Evolutionary conservation across 2,329 filamentous ascomycete genomes (phyloP), one percentile per base, ranked within the genome.

Genomic region (Pestalotiopsis sp.): DNA sequence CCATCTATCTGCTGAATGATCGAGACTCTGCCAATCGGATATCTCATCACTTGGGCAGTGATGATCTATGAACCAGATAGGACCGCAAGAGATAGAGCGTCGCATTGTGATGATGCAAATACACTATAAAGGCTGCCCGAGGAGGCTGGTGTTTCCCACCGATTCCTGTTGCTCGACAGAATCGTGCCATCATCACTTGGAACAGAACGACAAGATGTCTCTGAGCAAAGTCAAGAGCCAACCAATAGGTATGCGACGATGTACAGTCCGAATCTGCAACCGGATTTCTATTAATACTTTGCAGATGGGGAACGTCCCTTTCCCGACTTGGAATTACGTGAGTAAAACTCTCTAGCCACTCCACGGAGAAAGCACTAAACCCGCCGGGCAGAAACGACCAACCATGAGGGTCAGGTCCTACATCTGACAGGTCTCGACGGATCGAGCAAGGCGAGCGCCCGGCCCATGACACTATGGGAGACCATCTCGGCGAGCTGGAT

Each of bases 401-500:
- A 60, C 31, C 57, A 20, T 1, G 6, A 60, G 13, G 57, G 57
- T 27, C 57, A 60, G 31, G 25, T 60, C 57, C 57, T 60, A 6
- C 14, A 23, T 31, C 31, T 60, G 31, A 60, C 57, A 27, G 57
- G 57, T 27, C 11, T 60, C 12, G 12, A 60, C 14, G 45, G 17
- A 23, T 60, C 31, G 20, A 60, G 57, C 17, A 36, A 60, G 20
- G 23, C 17, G 4, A 17, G 20, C 25, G 17, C 57, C 12, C 45
- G 45, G n/a, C 45, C 45, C 45, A 60, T 60, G 57, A 60, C 23
- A 13, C 57, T 60, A 27, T 60, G 57, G 57, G 57, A 60, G 17
- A 60, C 57, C 13, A 60, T 60, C 13, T 60, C 57, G 14, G 57
- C 57, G 20, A 60, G 57, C 31, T 60, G 57, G 57, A 60, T 60